phyloP scores from a whole-genome alignment of 139 green algal species.

The Chlamydomonas incerta region DNA sequence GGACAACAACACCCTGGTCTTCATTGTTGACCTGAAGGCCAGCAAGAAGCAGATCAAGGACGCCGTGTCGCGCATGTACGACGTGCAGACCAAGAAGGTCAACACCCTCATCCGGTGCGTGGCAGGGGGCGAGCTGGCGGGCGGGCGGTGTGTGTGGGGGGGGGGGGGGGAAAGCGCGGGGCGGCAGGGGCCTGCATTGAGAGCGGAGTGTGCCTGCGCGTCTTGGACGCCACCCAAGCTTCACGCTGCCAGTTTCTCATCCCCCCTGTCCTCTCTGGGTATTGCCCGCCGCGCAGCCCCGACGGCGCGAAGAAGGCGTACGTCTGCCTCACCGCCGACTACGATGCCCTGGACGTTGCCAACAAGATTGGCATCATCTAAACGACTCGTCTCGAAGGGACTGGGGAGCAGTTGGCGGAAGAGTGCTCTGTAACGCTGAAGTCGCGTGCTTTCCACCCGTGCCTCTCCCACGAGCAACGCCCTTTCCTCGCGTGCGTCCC shows the following conservation, averaged over 20 bases:
- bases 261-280: not conserved
- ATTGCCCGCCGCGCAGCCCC: slow-evolving; percentile 66
- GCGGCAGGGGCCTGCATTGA: too few species aligned
- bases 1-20: slow-evolving; percentile 99
- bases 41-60: slow-evolving; percentile 96
- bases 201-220: too few species aligned
- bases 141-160: not conserved
- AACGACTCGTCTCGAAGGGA: slow-evolving; percentile 35
- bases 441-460: not conserved
- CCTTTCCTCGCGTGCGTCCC: too few species aligned
- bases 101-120: slow-evolving; percentile 97
- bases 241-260: too few species aligned
- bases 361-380: slow-evolving; percentile 99
- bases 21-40: slow-evolving; percentile 66
- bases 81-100: slow-evolving; percentile 98
- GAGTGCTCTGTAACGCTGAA: slow-evolving; percentile 27
- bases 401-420: slow-evolving; percentile 11
- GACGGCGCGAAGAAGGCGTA: slow-evolving; percentile 99
- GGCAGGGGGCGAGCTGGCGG: too few species aligned
- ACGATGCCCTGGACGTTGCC: slow-evolving; percentile 99
- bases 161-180: too few species aligned
- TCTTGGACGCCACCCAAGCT: too few species aligned
- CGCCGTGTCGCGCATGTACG: slow-evolving; percentile 94
- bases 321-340: slow-evolving; percentile 94
- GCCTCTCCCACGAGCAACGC: not conserved